A percentile compares a stretch with the other conserved stretches of the same genome.
Evolutionary conservation across 2,329 filamentous ascomycete species (phyloP).

Genomic region (Microcera coccophila): DNA sequence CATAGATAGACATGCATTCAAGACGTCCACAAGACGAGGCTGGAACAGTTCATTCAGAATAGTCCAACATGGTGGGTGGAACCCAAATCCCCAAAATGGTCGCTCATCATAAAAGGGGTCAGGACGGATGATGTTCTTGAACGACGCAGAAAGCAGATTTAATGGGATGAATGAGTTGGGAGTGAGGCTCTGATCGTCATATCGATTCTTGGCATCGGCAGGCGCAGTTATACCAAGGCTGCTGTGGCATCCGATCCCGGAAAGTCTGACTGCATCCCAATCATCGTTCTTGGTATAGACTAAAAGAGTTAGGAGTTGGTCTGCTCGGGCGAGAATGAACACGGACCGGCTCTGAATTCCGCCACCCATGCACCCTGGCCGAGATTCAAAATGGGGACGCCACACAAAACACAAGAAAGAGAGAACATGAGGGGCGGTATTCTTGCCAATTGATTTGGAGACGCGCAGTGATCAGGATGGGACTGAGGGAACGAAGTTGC

Average conservation of each 20-base stretch:
- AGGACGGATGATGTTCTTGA: not conserved
- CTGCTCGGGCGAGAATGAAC: not conserved
- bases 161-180: not conserved
- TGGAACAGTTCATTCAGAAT: conserved; percentile 1
- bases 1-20: conserved; percentile 10
- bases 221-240: not conserved
- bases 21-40: not conserved
- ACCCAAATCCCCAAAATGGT: conserved; percentile 13
- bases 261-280: conserved; percentile 1
- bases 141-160: not conserved
- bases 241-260: not conserved
- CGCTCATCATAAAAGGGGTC: not conserved
- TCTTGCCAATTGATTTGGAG: too few species aligned
- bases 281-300: not conserved
- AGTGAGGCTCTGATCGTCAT: not conserved
- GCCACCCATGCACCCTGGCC: not conserved
- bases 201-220: not conserved
- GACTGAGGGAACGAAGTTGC: too few species aligned
- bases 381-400: not conserved
- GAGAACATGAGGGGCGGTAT: not conserved
- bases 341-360: not conserved
- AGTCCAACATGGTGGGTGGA: conserved; percentile 11
- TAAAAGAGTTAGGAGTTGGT: not conserved
- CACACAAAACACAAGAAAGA: not conserved
- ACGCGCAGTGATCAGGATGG: too few species aligned